Evolutionary conservation across 1,284 basidiomycete species (phyloP), one percentile per base, ranked within the genome.

Genomic region (Gymnopus androsaceus): DNA sequence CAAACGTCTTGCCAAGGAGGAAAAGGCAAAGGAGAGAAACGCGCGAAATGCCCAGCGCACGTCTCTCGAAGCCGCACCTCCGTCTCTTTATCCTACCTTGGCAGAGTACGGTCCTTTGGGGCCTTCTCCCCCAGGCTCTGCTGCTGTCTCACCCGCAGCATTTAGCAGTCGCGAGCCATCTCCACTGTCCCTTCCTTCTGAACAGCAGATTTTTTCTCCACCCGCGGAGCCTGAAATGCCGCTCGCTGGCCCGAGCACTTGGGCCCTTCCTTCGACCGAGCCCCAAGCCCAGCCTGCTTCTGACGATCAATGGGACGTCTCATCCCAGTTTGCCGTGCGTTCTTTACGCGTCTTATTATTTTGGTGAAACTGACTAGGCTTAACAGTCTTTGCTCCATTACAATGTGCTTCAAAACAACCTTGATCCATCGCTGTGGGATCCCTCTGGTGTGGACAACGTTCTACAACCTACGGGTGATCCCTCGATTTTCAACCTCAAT

Each of bases 51-150:
- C 63, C 9, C 58, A 53, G 49, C 44, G 57, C 33, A 30, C 57
- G 38, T 37, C 59, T 30, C 21, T 54, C 34, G 50, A 44, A 44
- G 12, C 14, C 44, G 12, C 44, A 17, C 19, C 44, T 1, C 57
- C 36, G 42, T 56, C 54, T 56, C 58, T 51, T 41, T 63, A 14
- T 57, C 62, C 25, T 40, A 54, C n/a, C 49, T 63, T 28, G 23
- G 55, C 61, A 17, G 64, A 62, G 33, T 57, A 66, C 51, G 14
- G 61, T 5, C 61, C 65, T 0, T 68, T 71, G 36, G 75, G 76
- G 1, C 77, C 75, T 25, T 74, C 79, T 4, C 75, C 77, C 7
- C 76, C 77, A 0, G 55, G 76, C 23, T 76, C 76, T 0, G 71
- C 70, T 21, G 72, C 73, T 4, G 64, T 72, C 6, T 77, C 79